phyloP scores from a whole-genome alignment of 306 rosid species.

The Vigna angularis region DNA sequence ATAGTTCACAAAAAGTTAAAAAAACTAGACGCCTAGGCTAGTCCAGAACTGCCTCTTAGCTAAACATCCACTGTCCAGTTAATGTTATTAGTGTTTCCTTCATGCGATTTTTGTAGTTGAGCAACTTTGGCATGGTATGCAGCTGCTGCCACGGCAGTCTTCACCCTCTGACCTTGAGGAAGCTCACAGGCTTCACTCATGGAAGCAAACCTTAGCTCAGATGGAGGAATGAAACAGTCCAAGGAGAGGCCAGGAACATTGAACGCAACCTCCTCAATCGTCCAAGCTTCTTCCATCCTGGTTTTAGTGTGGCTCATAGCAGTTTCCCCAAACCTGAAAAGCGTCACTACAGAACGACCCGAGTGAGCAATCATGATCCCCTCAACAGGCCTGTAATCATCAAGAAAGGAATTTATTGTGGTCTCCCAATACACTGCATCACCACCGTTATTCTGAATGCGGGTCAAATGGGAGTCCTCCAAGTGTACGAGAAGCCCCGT shows the following conservation, averaged over 20 bases:
- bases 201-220: conserved; percentile 90
- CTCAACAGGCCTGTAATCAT: conserved; percentile 88
- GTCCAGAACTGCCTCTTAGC: conserved; percentile 44
- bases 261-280: conserved; percentile 97
- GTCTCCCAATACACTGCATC: conserved; percentile 99
- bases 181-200: conserved; percentile 83
- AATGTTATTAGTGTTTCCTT: conserved; percentile 55
- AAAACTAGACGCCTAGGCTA: conserved; percentile 59
- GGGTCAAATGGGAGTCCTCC: conserved; percentile 99
- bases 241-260: conserved; percentile 92
- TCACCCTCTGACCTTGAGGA: conserved; percentile 72
- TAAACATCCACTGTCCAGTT: conserved; percentile 80
- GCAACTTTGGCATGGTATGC: conserved; percentile 73
- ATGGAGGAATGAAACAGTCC: conserved; percentile 99
- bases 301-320: conserved; percentile 99
- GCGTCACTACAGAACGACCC: conserved; percentile 92
- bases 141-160: conserved; percentile 55
- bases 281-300: conserved; percentile 99
- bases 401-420: conserved; percentile 92
- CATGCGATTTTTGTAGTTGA: conserved; percentile 69
- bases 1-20: conserved; percentile 42
- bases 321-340: conserved; percentile 98
- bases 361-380: conserved; percentile 98
- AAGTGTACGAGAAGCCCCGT: conserved; percentile 93
- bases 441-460: conserved; percentile 95